Base-by-base conservation (phyloP, 768 basidiomycete genomes). In the Lyophyllum semitale region DNA sequence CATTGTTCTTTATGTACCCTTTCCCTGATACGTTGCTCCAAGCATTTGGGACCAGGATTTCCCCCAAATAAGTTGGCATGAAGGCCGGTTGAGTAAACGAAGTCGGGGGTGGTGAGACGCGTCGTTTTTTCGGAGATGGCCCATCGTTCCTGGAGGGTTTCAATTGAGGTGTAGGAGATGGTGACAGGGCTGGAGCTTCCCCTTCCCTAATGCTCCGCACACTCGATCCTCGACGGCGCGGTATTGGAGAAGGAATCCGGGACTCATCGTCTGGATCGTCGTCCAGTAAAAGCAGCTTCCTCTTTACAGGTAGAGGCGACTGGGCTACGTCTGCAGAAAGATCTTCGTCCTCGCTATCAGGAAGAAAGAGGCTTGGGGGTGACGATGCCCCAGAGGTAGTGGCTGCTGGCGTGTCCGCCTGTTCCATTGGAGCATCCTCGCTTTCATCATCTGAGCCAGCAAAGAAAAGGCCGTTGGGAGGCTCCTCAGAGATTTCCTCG, bases 1-100 rank as follows among this genome's bases (percentile, higher is more conserved):
- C 89, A n/a, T 82, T 81, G 20, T 72, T 56, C 56, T 84, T 84
- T 33, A 89, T 74, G 56, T 91, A 90, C 3, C 87, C 86, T 61
- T 78, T 83, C 1, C 90, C 90, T 46, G 82, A 87, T 13, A 81
- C 87, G 37, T 85, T 91, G 59, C 88, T 89, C 88, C 88, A 92
- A 9, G 88, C 90, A 62, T 89, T 87, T 20, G 80, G 78, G 22
- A 91, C 79, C 9, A 91, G 57, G 47, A 91, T 75, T 46, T 85
- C 86, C 11, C 90, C 90, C 25, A 92, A 61, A 63, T 88, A 91
- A 11, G 68, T 74, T 1, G 77, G 74, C 12, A 54, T 59, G 55
- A 62, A 58, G 20, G 53, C 41, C 48, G 53, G 54, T 12, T 48
- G 59, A 44, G 58, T 37, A 48, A 59, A 20, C 57, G 59, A 22